Base-by-base conservation (phyloP, 352 stramenopile genomes). In the Ophiocytium majus region DNA sequence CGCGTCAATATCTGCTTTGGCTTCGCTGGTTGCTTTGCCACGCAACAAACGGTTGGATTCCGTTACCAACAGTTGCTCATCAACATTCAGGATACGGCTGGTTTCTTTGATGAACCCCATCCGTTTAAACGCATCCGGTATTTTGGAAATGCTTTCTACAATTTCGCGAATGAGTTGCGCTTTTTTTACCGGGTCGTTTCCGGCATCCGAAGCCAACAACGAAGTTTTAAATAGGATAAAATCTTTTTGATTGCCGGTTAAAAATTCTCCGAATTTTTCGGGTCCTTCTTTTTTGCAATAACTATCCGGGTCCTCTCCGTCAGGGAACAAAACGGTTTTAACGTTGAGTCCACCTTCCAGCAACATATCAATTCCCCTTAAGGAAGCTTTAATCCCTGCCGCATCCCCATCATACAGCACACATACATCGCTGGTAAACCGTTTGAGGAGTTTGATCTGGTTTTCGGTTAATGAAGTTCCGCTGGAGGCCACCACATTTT, bases 181-280 rank as follows among this genome's bases (percentile, higher is more conserved):
- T 71, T 71, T 71, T 71, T 71, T 71, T 71, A 71, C 28, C 57
- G 57, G 57, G 28, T 71, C 57, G 57, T 71, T 71, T 28, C 28
- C 28, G 57, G 57, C 28, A 23, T 71, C 57, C 19, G 23, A 23
- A 71, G 19, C 28, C 19, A 71, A 28, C 28, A 23, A 23, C 19
- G 19, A 28, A 23, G 57, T 28, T 71, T 71, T 71, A 28, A 71
- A 71, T 71, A 71, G 23, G 23, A 71, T 23, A 71, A 71, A 71
- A 71, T 71, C 57, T 71, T 71, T 23, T 71, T 23, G 19, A 71
- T 71, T 71, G 57, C 19, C 57, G 23, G 23, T 28, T 28, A 71
- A 28, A 28, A 23, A 71, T 23, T 71, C 57, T 71, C 19, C 23
- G 28, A 71, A 71, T 71, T 71, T 28, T 71, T 23, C 57, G 28